A percentile compares a stretch with the other conserved stretches of the same genome.
These are phyloP conservation scores for Penicillium polonicum DNA, from an alignment of 2,329 filamentous ascomycete species.

Conservation along the genomic window DNA sequence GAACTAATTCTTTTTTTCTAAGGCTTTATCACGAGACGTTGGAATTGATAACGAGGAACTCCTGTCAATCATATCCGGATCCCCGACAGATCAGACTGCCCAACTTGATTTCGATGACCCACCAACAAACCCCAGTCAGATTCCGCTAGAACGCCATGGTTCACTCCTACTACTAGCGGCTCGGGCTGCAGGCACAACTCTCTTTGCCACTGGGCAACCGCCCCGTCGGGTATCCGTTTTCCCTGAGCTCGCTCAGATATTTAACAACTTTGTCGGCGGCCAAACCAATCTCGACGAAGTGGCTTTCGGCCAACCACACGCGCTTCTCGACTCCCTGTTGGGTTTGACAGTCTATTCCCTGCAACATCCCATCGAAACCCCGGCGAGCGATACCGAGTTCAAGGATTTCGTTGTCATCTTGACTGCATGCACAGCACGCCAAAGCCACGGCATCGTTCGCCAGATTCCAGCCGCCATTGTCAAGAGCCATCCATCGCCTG, in stretches of 20 bases:
- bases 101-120: constrained; percentile 56
- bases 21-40: constrained; percentile 56
- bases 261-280: constrained; percentile 53
- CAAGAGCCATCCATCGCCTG: constrained; percentile 54
- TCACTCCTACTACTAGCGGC: constrained; percentile 55
- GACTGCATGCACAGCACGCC: constrained; percentile 39
- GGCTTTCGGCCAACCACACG: constrained; percentile 49
- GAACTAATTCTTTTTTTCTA: neutral
- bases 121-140: constrained; percentile 52
- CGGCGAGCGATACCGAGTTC: constrained; percentile 53
- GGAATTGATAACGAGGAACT: constrained; percentile 51
- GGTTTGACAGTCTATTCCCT: constrained; percentile 53
- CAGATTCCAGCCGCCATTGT: constrained; percentile 42
- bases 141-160: constrained; percentile 57
- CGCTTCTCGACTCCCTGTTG: constrained; percentile 55
- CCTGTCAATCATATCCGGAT: constrained; percentile 45
- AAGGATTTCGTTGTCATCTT: constrained; percentile 52
- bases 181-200: constrained; percentile 49
- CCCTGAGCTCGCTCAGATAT: constrained; percentile 52
- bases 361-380: constrained; percentile 46
- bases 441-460: constrained; percentile 39
- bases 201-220: constrained; percentile 47
- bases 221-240: constrained; percentile 49
- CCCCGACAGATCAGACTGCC: constrained; percentile 39
- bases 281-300: constrained; percentile 38